phyloP scores from a whole-genome alignment of 345 rosid genomes.

The Laguncularia racemosa region DNA sequence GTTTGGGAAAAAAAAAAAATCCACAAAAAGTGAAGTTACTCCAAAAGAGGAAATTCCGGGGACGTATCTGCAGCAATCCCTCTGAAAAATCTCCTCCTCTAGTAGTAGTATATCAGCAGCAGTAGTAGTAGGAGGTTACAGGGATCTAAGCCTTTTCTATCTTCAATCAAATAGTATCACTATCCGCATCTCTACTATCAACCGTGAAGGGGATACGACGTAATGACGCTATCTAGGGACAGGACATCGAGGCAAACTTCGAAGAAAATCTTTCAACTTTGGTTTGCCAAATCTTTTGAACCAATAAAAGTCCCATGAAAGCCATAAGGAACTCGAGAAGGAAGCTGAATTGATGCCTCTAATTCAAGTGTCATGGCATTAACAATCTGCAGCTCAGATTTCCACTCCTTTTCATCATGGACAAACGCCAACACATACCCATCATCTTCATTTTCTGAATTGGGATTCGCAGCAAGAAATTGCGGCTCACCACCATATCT shows the following conservation, averaged over 20 bases:
- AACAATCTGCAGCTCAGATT: conserved; percentile 70
- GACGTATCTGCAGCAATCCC: conserved; percentile 65
- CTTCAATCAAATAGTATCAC: too few relatives aligned
- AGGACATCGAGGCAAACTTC: too few relatives aligned
- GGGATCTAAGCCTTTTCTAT: too few relatives aligned
- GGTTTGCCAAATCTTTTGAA: conserved; percentile 43
- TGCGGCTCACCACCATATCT: conserved; percentile 77
- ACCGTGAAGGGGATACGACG: too few relatives aligned
- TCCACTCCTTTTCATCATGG: conserved; percentile 70
- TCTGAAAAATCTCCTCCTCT: conserved; percentile 39
- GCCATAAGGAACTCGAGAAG: conserved; percentile 85
- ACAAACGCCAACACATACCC: conserved; percentile 64
- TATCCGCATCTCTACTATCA: too few relatives aligned
- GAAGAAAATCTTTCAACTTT: conserved; percentile 17
- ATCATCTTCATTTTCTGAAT: conserved; percentile 39
- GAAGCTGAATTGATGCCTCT: conserved; percentile 59
- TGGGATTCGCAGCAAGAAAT: conserved; percentile 40
- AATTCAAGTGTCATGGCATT: conserved; percentile 49
- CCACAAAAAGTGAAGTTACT: too few relatives aligned
- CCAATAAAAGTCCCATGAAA: conserved; percentile 76
- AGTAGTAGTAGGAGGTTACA: too few relatives aligned
- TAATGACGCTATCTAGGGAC: too few relatives aligned
- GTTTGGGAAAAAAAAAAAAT: too few relatives aligned
- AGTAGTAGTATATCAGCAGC: too few relatives aligned
- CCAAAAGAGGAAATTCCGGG: conserved; percentile 42